Conservation (phyloP, 805 yeast genomes). For the Ogataea degrootiae region DNA sequence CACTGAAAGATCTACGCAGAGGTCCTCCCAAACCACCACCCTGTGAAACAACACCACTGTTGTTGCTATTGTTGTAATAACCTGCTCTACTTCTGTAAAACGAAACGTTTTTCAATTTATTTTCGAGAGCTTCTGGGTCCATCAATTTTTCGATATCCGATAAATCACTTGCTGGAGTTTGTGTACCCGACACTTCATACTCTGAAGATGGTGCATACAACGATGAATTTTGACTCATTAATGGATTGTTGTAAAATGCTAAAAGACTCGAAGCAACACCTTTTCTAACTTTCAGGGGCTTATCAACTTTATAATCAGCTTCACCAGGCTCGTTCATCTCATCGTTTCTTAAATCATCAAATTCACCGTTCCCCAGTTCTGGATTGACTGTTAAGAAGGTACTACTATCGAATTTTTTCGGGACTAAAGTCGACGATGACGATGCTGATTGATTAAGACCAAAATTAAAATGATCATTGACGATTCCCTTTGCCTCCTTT, state of each 20-base stretch:
- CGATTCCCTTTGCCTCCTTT: slow-evolving; percentile 51
- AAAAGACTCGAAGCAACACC: slow-evolving; percentile 82
- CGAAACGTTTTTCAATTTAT: slow-evolving; percentile 12
- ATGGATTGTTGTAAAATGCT: slow-evolving; percentile 50
- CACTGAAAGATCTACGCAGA: slow-evolving; percentile 15
- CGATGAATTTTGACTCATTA: slow-evolving; percentile 24
- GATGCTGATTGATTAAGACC: slow-evolving; percentile 22
- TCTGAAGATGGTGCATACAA: slow-evolving; percentile 9
- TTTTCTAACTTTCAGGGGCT: slow-evolving; percentile 63
- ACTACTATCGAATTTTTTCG: slow-evolving; percentile 6
- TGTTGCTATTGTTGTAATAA: not conserved
- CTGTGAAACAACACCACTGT: not conserved
- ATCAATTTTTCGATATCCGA: slow-evolving; percentile 11
- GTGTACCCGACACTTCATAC: slow-evolving; percentile 15
- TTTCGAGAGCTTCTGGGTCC: slow-evolving; percentile 16
- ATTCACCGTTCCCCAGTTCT: slow-evolving; percentile 29
- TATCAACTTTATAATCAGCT: slow-evolving; percentile 39
- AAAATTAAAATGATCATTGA: slow-evolving; percentile 40
- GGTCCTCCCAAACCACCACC: not conserved
- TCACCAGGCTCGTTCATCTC: slow-evolving; percentile 38
- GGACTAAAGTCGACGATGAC: slow-evolving; percentile 11
- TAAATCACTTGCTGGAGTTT: slow-evolving; percentile 16
- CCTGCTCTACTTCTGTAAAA: not conserved
- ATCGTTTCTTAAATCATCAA: slow-evolving; percentile 28
- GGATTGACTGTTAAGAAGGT: slow-evolving; percentile 28